Percentiles rank a stretch among this genome's conserved stretches.
Conservation (phyloP, 2,329 filamentous ascomycete genomes). For the Xylariales sp. region DNA sequence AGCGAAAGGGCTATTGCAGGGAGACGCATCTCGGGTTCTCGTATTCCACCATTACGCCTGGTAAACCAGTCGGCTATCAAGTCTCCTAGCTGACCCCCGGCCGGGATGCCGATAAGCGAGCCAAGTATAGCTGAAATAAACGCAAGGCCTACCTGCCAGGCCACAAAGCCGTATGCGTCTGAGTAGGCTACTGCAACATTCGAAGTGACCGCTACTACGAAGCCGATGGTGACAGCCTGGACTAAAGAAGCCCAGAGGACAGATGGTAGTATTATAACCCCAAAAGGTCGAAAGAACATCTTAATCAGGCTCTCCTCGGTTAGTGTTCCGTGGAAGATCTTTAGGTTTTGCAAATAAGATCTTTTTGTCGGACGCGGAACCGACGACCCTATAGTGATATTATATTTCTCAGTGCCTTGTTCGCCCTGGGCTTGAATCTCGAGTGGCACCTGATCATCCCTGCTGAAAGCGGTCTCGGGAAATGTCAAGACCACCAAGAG, state of each 20-base stretch:
- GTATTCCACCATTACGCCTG: slow-evolving; percentile 63
- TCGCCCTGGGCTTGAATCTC: background rate
- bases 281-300: slow-evolving; percentile 62
- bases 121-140: slow-evolving; percentile 63
- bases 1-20: slow-evolving; percentile 64
- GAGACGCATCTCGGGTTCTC: slow-evolving; percentile 71
- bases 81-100: slow-evolving; percentile 62
- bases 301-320: slow-evolving; percentile 61
- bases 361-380: slow-evolving; percentile 39
- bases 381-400: background rate
- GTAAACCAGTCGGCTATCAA: slow-evolving; percentile 62
- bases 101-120: slow-evolving; percentile 60
- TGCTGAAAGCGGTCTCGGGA: slow-evolving; percentile 64
- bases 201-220: slow-evolving; percentile 65
- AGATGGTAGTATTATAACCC: slow-evolving; percentile 62
- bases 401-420: background rate
- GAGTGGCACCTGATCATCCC: slow-evolving; percentile 41
- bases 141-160: slow-evolving; percentile 62
- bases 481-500: slow-evolving; percentile 64
- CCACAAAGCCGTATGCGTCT: slow-evolving; percentile 56
- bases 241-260: slow-evolving; percentile 67
- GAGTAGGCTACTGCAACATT: slow-evolving; percentile 61
- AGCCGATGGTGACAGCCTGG: slow-evolving; percentile 66
- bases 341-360: slow-evolving; percentile 53
- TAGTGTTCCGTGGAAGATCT: slow-evolving; percentile 55